Conservation (phyloP, 2,329 filamentous ascomycete species). For the Neonectria neomacrospora region DNA sequence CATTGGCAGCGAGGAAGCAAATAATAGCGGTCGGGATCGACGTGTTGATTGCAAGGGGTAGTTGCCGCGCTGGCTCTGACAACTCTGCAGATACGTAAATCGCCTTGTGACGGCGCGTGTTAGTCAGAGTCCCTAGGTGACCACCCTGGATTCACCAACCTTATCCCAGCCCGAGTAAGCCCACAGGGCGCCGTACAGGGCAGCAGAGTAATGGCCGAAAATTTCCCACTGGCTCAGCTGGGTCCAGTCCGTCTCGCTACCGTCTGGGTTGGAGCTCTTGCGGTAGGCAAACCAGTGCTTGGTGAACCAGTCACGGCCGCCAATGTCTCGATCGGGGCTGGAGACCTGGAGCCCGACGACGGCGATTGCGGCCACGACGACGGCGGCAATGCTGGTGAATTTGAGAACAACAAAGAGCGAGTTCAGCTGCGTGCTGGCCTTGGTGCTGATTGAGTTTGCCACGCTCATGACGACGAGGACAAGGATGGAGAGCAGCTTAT, state of each 20-base stretch:
- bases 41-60: constrained; percentile 70
- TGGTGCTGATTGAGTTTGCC: constrained; percentile 67
- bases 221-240: constrained; percentile 65
- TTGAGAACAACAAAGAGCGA: constrained; percentile 66
- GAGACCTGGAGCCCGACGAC: constrained; percentile 57
- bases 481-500: constrained; percentile 63
- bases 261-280: constrained; percentile 61
- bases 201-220: constrained; percentile 68
- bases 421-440: constrained; percentile 65
- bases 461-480: constrained; percentile 59
- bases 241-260: constrained; percentile 60
- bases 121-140: neutral
- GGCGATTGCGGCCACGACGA: constrained; percentile 61
- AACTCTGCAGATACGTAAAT: constrained; percentile 67
- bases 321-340: constrained; percentile 51
- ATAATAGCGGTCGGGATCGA: constrained; percentile 69
- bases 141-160: constrained; percentile 50
- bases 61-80: constrained; percentile 60
- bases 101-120: constrained; percentile 50
- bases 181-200: constrained; percentile 71
- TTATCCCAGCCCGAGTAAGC: constrained; percentile 76
- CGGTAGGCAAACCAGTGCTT: constrained; percentile 67
- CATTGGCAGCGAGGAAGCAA: constrained; percentile 69
- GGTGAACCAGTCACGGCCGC: constrained; percentile 62
- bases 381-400: constrained; percentile 59